Evolutionary conservation across 2,329 filamentous ascomycete genomes (phyloP).

Genomic region (Aspergillus ibericus): DNA sequence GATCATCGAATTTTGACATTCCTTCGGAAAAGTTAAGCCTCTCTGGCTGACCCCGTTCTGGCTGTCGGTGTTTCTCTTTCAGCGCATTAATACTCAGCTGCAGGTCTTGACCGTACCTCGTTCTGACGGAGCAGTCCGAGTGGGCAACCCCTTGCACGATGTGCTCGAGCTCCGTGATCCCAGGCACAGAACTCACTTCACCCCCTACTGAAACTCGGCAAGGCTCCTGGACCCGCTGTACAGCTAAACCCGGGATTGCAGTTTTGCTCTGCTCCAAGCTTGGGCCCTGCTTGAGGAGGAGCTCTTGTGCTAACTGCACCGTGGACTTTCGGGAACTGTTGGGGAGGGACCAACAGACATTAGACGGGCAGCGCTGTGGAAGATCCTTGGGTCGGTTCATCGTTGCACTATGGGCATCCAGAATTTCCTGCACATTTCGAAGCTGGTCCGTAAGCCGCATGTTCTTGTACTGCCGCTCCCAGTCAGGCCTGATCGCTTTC

Average conservation of each 20-base stretch:
- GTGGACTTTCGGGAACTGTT: too few relatives aligned
- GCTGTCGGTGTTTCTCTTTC: slow-evolving; percentile 3
- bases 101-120: slow-evolving; percentile 41
- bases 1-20: background rate
- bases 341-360: background rate
- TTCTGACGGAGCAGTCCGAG: slow-evolving; percentile 30
- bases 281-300: background rate
- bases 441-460: slow-evolving; percentile 48
- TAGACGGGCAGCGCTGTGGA: background rate
- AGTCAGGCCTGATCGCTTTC: slow-evolving; percentile 45
- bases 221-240: too few relatives aligned
- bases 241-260: too few relatives aligned
- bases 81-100: slow-evolving; percentile 40
- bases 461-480: slow-evolving; percentile 53
- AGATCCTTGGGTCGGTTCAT: background rate
- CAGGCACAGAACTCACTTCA: background rate
- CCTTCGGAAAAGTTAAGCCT: background rate
- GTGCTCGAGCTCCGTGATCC: slow-evolving; percentile 24
- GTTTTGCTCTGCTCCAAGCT: background rate
- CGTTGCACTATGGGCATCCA: slow-evolving; percentile 32
- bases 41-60: too few relatives aligned
- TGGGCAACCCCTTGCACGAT: slow-evolving; percentile 23
- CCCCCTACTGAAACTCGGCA: background rate
- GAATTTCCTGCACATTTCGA: slow-evolving; percentile 43
- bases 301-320: background rate